phyloP scores from a whole-genome alignment of 257 asterid genomes.

The Petrea volubilis region DNA sequence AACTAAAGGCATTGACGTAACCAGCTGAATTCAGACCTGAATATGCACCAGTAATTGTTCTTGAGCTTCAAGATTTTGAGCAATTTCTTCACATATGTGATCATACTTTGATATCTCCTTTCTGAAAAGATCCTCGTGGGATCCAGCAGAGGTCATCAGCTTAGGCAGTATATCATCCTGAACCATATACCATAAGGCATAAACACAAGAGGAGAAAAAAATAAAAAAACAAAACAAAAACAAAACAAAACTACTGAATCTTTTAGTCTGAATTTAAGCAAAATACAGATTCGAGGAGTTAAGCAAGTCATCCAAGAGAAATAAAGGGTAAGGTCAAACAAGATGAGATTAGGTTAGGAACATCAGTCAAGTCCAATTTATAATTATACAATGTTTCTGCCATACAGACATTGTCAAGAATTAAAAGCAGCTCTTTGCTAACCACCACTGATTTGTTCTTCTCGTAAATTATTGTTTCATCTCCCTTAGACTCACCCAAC shows the following conservation, averaged over 20 bases:
- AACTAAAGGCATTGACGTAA: neutral
- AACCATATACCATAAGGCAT: slow-evolving; percentile 26
- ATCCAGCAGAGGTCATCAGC: slow-evolving; percentile 88
- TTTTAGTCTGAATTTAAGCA: slow-evolving; percentile 10
- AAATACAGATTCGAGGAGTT: neutral
- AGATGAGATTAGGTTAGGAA: neutral
- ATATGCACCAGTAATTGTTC: slow-evolving; percentile 81
- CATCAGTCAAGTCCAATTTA: neutral
- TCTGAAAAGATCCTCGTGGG: slow-evolving; percentile 91
- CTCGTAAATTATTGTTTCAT: neutral
- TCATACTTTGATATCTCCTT: slow-evolving; percentile 93
- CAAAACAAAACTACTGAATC: neutral
- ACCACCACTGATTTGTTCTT: neutral
- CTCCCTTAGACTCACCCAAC: neutral
- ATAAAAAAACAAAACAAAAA: neutral
- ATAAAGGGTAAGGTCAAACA: neutral
- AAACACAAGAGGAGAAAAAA: slow-evolving; percentile 14
- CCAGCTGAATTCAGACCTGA: slow-evolving; percentile 52
- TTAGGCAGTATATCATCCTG: slow-evolving; percentile 98
- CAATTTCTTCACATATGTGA: slow-evolving; percentile 74
- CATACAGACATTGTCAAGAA: neutral
- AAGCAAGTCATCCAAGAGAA: neutral
- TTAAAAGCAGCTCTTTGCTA: neutral
- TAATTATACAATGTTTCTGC: neutral
- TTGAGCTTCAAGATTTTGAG: slow-evolving; percentile 78